These are phyloP conservation scores for Alternaria alternata DNA, from an alignment of 2,329 filamentous ascomycete species.

Conservation along the genomic window DNA sequence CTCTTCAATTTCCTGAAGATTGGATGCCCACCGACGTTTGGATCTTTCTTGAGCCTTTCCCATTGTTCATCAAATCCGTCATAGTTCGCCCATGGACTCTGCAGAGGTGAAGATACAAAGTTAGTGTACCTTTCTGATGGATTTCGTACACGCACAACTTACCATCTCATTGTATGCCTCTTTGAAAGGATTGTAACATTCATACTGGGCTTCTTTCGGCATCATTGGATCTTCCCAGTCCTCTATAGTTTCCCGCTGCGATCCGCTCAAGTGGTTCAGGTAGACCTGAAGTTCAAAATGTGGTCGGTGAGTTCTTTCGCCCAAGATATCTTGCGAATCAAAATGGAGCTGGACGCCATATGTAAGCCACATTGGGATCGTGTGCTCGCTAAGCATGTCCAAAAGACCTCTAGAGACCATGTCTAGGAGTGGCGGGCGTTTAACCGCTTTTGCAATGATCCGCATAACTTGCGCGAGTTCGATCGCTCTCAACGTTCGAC, in stretches of 20 bases:
- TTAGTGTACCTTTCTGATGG: too few species aligned
- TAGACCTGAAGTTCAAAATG: too few species aligned
- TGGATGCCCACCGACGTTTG: not conserved
- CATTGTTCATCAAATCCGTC: not conserved
- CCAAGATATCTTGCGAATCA: conserved; percentile 7
- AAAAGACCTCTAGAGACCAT: conserved; percentile 1
- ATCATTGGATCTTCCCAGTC: not conserved
- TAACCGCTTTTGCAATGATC: not conserved
- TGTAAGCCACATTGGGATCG: conserved; percentile 5
- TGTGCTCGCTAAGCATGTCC: not conserved
- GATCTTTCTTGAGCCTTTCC: not conserved
- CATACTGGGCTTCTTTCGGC: not conserved
- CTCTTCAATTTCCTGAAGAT: not conserved
- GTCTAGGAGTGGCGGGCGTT: not conserved
- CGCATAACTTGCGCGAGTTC: not conserved
- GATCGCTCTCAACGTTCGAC: not conserved
- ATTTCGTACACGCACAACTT: too few species aligned
- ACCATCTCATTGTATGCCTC: not conserved
- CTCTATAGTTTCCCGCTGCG: not conserved
- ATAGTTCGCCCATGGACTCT: not conserved
- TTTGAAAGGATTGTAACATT: not conserved
- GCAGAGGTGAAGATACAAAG: too few species aligned
- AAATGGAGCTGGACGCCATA: conserved; percentile 3
- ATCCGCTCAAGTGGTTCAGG: not conserved
- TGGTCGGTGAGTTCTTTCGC: too few species aligned